Conservation (phyloP, 2,329 filamentous ascomycete genomes). For the Fusarium paranaense region DNA sequence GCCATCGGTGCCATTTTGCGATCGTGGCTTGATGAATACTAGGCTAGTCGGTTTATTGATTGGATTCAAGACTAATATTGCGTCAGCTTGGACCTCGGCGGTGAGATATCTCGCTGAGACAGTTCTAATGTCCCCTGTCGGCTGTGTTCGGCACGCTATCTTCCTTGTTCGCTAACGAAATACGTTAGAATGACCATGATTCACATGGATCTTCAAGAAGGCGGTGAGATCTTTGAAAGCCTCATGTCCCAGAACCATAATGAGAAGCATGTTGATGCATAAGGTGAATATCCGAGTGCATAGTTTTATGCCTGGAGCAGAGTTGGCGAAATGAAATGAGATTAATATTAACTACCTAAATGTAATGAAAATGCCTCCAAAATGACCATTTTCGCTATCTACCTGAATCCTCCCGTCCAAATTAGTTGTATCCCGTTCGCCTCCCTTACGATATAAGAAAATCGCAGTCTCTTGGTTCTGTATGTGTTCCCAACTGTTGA, state of each 20-base stretch:
- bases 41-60: background rate
- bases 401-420: background rate
- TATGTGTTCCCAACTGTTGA: background rate
- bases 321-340: background rate
- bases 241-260: background rate
- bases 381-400: background rate
- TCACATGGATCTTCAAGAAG: background rate
- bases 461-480: background rate
- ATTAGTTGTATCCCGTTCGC: background rate
- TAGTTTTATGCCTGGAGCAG: background rate
- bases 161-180: background rate
- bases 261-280: background rate
- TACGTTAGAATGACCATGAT: background rate
- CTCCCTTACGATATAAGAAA: background rate
- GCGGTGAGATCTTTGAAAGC: background rate
- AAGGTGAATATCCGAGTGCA: background rate
- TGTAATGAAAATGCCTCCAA: background rate
- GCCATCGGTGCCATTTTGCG: background rate
- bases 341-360: background rate
- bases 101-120: background rate
- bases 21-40: background rate
- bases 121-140: background rate
- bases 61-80: background rate
- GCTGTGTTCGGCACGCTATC: background rate
- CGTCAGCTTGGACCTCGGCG: background rate